phyloP scores from a whole-genome alignment of 1,284 basidiomycete species.

The Stereum hirsutum region DNA sequence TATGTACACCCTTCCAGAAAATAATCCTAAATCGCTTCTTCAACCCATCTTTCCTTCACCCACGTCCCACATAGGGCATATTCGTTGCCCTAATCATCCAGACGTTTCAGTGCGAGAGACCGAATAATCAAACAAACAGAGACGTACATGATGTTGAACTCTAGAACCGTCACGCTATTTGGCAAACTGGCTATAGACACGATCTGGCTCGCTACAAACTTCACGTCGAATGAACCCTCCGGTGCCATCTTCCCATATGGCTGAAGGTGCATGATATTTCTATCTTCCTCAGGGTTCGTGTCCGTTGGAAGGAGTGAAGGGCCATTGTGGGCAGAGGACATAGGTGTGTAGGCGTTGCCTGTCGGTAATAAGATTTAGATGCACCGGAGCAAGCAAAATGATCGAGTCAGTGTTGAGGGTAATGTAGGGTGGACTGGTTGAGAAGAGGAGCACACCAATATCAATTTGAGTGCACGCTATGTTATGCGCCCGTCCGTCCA shows the following conservation, averaged over 20 bases:
- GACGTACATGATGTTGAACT: conserved; percentile 67
- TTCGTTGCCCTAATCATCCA: not conserved
- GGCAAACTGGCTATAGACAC: conserved; percentile 66
- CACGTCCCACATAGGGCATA: conserved; percentile 1
- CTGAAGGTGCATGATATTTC: conserved; percentile 64
- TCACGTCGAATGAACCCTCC: conserved; percentile 61
- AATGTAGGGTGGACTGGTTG: no score
- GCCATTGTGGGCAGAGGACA: conserved; percentile 11
- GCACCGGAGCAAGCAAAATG: no score
- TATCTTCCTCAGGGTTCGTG: no score
- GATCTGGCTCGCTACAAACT: conserved; percentile 63
- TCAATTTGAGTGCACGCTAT: conserved; percentile 26
- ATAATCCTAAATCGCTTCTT: no score
- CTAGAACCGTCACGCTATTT: conserved; percentile 58
- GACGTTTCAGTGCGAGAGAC: not conserved
- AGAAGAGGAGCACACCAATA: not conserved
- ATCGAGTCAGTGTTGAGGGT: no score
- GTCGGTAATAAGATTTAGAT: no score
- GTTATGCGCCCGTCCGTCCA: conserved; percentile 66
- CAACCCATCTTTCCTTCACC: no score
- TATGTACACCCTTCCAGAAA: no score
- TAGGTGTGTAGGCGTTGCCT: not conserved
- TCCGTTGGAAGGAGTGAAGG: no score
- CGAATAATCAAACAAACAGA: not conserved
- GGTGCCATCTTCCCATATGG: conserved; percentile 51